Base-by-base conservation (phyloP, 331 rosid species). In the Spiraea crenata region DNA sequence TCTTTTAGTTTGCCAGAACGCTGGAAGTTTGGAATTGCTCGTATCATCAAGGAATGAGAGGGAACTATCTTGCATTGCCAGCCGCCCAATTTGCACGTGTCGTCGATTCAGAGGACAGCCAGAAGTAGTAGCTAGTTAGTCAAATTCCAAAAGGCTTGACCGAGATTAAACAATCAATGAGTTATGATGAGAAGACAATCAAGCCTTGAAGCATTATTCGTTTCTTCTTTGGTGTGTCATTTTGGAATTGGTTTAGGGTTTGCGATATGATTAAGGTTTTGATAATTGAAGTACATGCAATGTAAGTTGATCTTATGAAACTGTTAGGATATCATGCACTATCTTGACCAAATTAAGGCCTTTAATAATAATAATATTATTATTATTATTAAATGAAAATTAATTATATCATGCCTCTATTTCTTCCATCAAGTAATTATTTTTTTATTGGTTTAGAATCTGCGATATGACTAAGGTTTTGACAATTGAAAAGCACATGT, bases 101-200 rank as follows among this genome's bases (percentile, higher is more conserved):
- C 67, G 77, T 76, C 80, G 58, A 76, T 74, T 83, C 74, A 71
- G 50, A 59, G 77, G 77, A 54, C 80, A 76, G 62, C 70, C 63
- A 37, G 74, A 70, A 44, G 57, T 15, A 12, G 66, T 17, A 42
- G 59, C 39, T 55, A 5, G 13, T 10, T 76, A 50, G 75, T 61
- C 50, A 61, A 72, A 72, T 25, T 31, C 37, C 6, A 52, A 15
- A 17, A 61, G 47, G 79, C 34, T 74, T 52, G 65, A 58, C 80
- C 68, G 42, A 72, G 20, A 70, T 69, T 55, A 77, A 72, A 49
- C 51, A 49, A 52, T 48, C 25, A 35, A 46, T 35, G 57, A 31
- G 51, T 48, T 15, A 31, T 3, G 15, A 31, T 31, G 58, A 25
- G 2, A 25, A 25, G 31, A 25, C 31, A 25, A 25, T 7, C 39